Base-by-base conservation (phyloP, 163 green algal species). In the Chlorella variabilis region DNA sequence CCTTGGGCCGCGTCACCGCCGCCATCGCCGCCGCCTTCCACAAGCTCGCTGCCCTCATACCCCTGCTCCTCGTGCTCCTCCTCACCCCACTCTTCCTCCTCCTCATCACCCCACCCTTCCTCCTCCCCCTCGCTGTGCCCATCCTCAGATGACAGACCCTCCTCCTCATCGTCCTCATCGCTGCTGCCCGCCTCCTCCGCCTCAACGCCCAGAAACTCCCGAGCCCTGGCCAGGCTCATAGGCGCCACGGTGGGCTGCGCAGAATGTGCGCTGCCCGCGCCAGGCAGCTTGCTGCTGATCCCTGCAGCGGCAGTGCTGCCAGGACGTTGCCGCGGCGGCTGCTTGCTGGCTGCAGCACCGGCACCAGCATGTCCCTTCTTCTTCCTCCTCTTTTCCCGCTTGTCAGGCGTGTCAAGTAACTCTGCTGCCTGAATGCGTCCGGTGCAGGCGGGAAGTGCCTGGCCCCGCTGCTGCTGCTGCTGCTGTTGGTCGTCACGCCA, bases 391-490 rank as follows among this genome's bases (percentile, higher is more conserved):
- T 45, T 31, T 42, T 77, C 65, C 45, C 48, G 29, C 48, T 77
- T 45, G 2, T 33, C 45, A 21, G 33, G 45, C 31, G 34, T 54
- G 2, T 77, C 45, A 6, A 65, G 17, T 0, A 77, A 45, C 20
- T 49, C 45, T 21, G 45, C 33, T 11, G 48, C 33, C 20, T 48
- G 18, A 34, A 77, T 77, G 70, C 70, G 70, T 15, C 70, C 70
- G 31, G n/a, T 77, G 45, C 69, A 75, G 39, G 27, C n/a, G 25
- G 58, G 67, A 9, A 39, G 67, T 3, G 27, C n/a, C 67, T 75
- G 39, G 39, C 67, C 58, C 27, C 39, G 31, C 7, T 31, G 36
- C 41, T 75, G 41, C 67, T 59, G 67, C 23, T 49, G 33, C 66
- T 56, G 39, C 4, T 73, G 21, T 9, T 34, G 23, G 20, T 31